Percentiles rank a stretch among this genome's conserved stretches.
These are phyloP conservation scores for Fragilariopsis cylindrus DNA, from an alignment of 108 stramenopile species.

Conservation along the genomic window DNA sequence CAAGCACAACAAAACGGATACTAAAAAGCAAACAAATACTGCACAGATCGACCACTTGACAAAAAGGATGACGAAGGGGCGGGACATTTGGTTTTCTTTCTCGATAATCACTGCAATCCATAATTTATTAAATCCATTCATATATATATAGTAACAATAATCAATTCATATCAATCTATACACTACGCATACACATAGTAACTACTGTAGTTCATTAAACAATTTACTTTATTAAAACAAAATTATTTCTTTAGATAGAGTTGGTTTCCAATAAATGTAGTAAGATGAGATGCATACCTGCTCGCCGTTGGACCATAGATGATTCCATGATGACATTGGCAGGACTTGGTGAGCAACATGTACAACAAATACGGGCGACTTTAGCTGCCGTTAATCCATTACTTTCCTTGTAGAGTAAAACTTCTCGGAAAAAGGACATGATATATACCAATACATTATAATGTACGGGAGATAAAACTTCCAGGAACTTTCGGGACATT, in stretches of 20 bases:
- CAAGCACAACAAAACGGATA: constrained; percentile 1
- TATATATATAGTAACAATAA: too few relatives aligned
- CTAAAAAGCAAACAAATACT: background rate
- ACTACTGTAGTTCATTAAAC: background rate
- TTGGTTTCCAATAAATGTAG: constrained; percentile 63
- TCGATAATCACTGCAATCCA: background rate
- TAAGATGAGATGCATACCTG: constrained; percentile 59
- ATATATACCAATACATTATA: constrained; percentile 98
- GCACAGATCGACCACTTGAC: background rate
- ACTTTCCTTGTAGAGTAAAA: constrained; percentile 63
- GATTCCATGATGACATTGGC: constrained; percentile 51
- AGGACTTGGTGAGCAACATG: constrained; percentile 59
- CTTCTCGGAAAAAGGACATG: constrained; percentile 93
- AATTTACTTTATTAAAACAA: background rate
- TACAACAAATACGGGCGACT: constrained; percentile 80
- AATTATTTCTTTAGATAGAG: constrained; percentile 33
- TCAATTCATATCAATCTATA: too few relatives aligned
- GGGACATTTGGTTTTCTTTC: background rate
- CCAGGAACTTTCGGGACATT: constrained; percentile 80
- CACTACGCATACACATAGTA: too few relatives aligned
- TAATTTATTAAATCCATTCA: too few relatives aligned
- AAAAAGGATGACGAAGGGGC: background rate
- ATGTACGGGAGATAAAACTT: constrained; percentile 88
- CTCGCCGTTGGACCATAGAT: constrained; percentile 35
- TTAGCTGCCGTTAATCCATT: constrained; percentile 80